Evolutionary conservation across 495 filamentous ascomycete species (phyloP).

Genomic region (Aspergillus ellipticus): DNA sequence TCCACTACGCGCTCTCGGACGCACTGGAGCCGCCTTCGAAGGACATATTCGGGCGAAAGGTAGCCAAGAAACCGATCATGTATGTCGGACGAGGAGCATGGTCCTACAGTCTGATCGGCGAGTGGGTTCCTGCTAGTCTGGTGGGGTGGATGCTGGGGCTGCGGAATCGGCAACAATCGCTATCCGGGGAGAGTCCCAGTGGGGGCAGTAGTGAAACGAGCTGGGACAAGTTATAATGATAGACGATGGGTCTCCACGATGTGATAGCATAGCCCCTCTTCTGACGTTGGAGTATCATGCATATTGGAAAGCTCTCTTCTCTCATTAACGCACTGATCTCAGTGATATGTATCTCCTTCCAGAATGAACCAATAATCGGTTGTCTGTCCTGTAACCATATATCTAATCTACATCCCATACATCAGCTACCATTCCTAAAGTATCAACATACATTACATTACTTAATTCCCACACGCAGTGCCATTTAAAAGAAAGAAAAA

Average conservation of each 20-base stretch:
- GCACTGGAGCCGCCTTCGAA: conserved; percentile 55
- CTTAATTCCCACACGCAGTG: neutral
- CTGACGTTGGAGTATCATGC: neutral
- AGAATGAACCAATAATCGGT: too few relatives aligned
- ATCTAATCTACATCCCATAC: too few relatives aligned
- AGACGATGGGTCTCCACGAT: neutral
- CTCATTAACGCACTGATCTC: too few relatives aligned
- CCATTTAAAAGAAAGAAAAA: too few relatives aligned
- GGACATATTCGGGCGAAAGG: conserved; percentile 37
- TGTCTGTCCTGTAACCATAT: too few relatives aligned
- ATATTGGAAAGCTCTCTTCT: too few relatives aligned
- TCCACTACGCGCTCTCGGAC: conserved; percentile 87
- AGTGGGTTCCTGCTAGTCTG: conserved; percentile 72
- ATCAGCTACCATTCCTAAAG: too few relatives aligned
- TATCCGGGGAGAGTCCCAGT: conserved; percentile 20
- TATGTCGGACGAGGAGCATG: conserved; percentile 78
- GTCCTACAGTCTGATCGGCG: conserved; percentile 81
- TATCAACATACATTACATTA: neutral
- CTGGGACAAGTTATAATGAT: conserved; percentile 34
- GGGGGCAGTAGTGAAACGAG: conserved; percentile 37
- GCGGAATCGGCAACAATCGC: conserved; percentile 32
- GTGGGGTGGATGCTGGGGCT: conserved; percentile 90
- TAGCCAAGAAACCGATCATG: conserved; percentile 47
- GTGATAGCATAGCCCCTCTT: neutral
- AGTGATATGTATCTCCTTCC: too few relatives aligned